These are phyloP conservation scores for Niebla homalea DNA, from an alignment of 495 filamentous ascomycete species.

Conservation along the genomic window DNA sequence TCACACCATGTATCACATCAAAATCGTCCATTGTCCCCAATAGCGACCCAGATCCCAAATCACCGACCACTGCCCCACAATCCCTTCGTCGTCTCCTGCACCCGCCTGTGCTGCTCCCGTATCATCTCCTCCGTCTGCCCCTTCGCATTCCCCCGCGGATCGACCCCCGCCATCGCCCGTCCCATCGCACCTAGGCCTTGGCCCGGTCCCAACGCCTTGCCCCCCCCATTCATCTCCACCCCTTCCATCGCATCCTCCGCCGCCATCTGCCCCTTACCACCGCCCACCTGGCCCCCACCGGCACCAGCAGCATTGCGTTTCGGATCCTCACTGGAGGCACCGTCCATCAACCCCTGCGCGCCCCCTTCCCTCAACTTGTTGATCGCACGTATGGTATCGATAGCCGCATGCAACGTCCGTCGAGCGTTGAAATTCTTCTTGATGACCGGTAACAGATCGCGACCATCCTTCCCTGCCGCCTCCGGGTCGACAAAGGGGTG, in stretches of 20 bases:
- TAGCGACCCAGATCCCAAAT: no score
- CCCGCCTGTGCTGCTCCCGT: conserved; percentile 43
- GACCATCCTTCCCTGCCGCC: conserved; percentile 28
- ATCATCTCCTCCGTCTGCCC: conserved; percentile 57
- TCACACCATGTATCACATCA: no score
- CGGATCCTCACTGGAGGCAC: conserved; percentile 51
- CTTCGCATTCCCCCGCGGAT: conserved; percentile 43
- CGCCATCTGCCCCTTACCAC: conserved; percentile 20
- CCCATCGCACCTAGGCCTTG: not conserved
- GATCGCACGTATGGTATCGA: conserved; percentile 96
- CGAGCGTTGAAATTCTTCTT: conserved; percentile 99
- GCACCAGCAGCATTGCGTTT: conserved; percentile 19
- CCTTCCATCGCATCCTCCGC: conserved; percentile 10
- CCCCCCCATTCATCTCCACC: conserved; percentile 21
- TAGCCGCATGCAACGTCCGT: conserved; percentile 85
- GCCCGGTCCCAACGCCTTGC: not conserved
- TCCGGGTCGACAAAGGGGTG: conserved; percentile 68
- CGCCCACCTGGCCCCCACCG: conserved; percentile 24
- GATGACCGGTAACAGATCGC: conserved; percentile 78
- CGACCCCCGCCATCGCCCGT: conserved; percentile 35
- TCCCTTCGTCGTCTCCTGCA: conserved; percentile 46
- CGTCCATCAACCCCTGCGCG: conserved; percentile 66
- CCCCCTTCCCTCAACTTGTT: conserved; percentile 88
- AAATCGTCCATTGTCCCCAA: no score
- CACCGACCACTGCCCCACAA: conserved; percentile 30